phyloP scores from a whole-genome alignment of 2,329 filamentous ascomycete species.

The Neofusicoccum laricinum region DNA sequence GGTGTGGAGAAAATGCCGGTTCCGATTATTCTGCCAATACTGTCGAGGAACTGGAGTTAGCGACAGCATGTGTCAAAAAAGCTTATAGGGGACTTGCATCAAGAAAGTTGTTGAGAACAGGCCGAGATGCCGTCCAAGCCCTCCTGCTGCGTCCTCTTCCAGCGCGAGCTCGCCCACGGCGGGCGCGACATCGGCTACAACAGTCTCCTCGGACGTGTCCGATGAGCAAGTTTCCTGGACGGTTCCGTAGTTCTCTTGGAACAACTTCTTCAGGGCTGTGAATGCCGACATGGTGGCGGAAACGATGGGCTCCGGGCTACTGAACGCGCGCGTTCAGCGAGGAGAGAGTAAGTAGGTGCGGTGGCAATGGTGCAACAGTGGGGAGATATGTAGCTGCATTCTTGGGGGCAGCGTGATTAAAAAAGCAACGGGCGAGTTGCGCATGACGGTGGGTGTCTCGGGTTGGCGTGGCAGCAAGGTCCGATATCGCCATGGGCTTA shows the following conservation, averaged over 20 bases:
- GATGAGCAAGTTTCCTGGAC: neutral
- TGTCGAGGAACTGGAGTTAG: neutral
- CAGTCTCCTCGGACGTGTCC: neutral
- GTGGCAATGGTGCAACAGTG: neutral
- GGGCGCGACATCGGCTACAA: neutral
- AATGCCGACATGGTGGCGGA: neutral
- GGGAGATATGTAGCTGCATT: neutral
- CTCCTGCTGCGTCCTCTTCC: slow-evolving; percentile 4
- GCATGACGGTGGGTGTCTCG: slow-evolving; percentile 3
- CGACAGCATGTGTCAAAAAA: neutral
- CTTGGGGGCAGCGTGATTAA: neutral
- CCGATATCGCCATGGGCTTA: slow-evolving; percentile 13
- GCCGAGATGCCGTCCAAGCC: slow-evolving; percentile 9
- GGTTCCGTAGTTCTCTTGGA: neutral
- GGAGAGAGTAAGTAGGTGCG: neutral
- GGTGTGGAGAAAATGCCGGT: slow-evolving; percentile 72
- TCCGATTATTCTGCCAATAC: slow-evolving; percentile 56
- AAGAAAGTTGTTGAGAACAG: slow-evolving; percentile 16
- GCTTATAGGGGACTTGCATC: neutral
- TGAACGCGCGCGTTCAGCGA: neutral
- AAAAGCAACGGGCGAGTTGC: neutral
- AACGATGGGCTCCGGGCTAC: neutral
- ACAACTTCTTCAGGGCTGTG: neutral
- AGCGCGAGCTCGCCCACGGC: slow-evolving; percentile 6
- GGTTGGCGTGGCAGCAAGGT: slow-evolving; percentile 2